These are phyloP conservation scores for Orbilia javanica DNA, from an alignment of 2,329 filamentous ascomycete genomes.

Conservation along the genomic window DNA sequence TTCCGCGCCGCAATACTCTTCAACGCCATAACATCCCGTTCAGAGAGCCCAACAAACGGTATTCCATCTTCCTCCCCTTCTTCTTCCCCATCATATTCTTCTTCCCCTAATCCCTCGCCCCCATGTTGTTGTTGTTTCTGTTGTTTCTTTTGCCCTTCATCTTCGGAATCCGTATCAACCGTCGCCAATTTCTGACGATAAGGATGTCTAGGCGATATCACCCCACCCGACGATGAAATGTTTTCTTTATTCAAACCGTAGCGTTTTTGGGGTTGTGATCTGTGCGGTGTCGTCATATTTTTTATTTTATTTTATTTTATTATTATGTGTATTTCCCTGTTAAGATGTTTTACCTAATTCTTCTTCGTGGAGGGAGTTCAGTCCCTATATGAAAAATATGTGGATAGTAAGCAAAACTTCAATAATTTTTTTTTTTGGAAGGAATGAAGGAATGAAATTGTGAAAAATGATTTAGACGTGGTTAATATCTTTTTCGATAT, in stretches of 20 bases:
- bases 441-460: no score
- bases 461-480: no score
- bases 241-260: constrained; percentile 27
- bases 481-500: not conserved
- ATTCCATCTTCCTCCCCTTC: not conserved
- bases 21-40: not conserved
- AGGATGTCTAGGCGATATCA: not conserved
- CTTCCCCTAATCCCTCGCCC: not conserved
- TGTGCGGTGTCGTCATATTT: not conserved
- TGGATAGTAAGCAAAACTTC: no score
- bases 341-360: no score
- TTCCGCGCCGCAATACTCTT: not conserved
- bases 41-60: not conserved
- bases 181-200: no score
- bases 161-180: not conserved
- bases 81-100: not conserved
- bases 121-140: not conserved
- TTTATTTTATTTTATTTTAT: no score
- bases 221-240: constrained; percentile 1
- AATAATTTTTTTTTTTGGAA: no score
- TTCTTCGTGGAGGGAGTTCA: no score
- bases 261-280: not conserved
- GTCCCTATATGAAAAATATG: no score
- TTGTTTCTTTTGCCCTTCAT: no score
- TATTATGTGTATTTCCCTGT: not conserved